Percentiles rank a stretch among this genome's conserved stretches.
Evolutionary conservation across 2,329 filamentous ascomycete genomes (phyloP).

Genomic region (Penicillium olsonii): DNA sequence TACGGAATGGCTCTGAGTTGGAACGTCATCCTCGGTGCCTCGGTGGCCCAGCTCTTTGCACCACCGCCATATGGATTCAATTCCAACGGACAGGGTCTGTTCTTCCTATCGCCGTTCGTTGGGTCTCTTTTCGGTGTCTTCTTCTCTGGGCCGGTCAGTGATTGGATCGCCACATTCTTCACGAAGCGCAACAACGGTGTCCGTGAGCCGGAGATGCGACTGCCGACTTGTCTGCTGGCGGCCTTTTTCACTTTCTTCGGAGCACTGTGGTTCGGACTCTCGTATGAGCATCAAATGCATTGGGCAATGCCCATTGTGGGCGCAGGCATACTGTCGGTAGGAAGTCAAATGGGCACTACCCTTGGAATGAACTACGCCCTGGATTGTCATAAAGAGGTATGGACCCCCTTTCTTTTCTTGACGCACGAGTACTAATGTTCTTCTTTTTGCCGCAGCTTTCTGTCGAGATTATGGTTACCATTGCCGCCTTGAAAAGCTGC

Average conservation of each 20-base stretch:
- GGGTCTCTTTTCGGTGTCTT: slow-evolving; percentile 25
- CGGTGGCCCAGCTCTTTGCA: slow-evolving; percentile 29
- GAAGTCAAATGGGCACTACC: slow-evolving; percentile 32
- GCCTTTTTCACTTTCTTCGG: slow-evolving; percentile 28
- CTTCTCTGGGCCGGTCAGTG: slow-evolving; percentile 21
- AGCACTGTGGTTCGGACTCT: slow-evolving; percentile 20
- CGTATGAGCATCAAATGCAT: slow-evolving; percentile 25
- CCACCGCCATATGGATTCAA: slow-evolving; percentile 27
- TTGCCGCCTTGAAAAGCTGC: slow-evolving; percentile 26
- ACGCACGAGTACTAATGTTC: not conserved
- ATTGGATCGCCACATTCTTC: slow-evolving; percentile 20
- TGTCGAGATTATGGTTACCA: slow-evolving; percentile 32
- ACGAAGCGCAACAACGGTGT: slow-evolving; percentile 19
- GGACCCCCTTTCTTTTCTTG: not conserved
- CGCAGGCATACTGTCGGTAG: slow-evolving; percentile 28
- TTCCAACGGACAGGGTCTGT: slow-evolving; percentile 24
- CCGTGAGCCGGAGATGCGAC: slow-evolving; percentile 22
- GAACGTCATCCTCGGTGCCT: slow-evolving; percentile 31
- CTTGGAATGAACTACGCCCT: slow-evolving; percentile 26
- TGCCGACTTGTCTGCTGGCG: slow-evolving; percentile 24
- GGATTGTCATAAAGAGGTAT: slow-evolving; percentile 28
- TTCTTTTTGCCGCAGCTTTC: slow-evolving; percentile 13
- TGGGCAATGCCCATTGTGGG: slow-evolving; percentile 23
- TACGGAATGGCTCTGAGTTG: slow-evolving; percentile 29
- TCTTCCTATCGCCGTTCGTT: slow-evolving; percentile 26